Evolutionary conservation across 345 rosid genomes (phyloP), one percentile per base, ranked within the genome.

Genomic region (Eucalyptus lansdowneana): DNA sequence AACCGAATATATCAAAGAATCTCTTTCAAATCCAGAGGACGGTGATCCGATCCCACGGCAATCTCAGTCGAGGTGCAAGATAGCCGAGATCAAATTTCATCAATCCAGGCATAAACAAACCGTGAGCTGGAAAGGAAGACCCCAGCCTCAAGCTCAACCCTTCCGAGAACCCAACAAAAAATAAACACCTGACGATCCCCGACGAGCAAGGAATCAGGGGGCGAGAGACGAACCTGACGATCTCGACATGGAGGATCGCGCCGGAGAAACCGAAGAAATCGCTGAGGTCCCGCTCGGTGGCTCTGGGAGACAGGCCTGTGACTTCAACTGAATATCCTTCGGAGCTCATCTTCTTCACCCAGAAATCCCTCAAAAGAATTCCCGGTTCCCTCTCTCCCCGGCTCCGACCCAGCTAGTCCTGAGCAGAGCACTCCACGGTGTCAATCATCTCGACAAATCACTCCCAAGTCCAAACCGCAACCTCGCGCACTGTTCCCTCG

Each of bases 191-290:
- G 1, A 65, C 31, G 37, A 65, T n/a, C 76, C 80, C 60, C 11
- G 17, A 6, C 22, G 12, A 50, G 86, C 40, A 7, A 50, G 50
- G 34, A 49, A 62, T 49, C 22, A 72, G 67, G 76, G 65, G 86
- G 31, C 40, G 50, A 54, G 45, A 85, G 7, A 27, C 58, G n/a
- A 50, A 96, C 99, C 94, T 94, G 85, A 94, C 90, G 88, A 97
- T 94, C 90, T 97, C 97, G 81, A 95, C 92, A 88, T 91, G 89
- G 24, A 93, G 90, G 88, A 96, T 93, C 6, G 95, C 87, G 86
- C 98, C 98, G 40, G 95, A 95, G 90, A 95, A 95, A 14, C 96
- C 94, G 91, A 97, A 97, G 90, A 97, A 96, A 19, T 96, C 99
- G 40, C 89, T 65, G 51, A 97, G 92, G 90, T 95, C 95, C 67